Percentiles rank a stretch among this genome's conserved stretches.
Conservation (phyloP, 768 basidiomycete species). For the Tulasnella sp. region DNA sequence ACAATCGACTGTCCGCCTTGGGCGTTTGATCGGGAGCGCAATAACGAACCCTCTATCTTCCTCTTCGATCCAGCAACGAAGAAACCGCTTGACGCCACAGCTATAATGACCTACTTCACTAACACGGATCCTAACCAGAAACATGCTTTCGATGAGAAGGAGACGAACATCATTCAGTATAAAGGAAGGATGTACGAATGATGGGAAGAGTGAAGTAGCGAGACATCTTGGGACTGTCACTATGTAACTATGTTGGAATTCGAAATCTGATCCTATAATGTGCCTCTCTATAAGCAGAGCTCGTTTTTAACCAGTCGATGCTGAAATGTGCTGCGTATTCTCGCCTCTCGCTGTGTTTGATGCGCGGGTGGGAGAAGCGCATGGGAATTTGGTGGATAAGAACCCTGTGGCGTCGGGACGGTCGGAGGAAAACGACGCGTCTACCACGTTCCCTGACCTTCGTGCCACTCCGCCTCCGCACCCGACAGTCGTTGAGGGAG, state of each 20-base stretch:
- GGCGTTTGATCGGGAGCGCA: constrained; percentile 20
- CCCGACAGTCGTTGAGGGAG: constrained; percentile 6
- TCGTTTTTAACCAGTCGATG: neutral
- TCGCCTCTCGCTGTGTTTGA: neutral
- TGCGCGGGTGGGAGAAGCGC: neutral
- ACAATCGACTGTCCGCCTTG: constrained; percentile 24
- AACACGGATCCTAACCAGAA: constrained; percentile 23
- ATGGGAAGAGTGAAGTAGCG: neutral
- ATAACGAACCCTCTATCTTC: constrained; percentile 16
- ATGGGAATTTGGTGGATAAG: neutral
- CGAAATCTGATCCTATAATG: neutral
- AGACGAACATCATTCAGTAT: constrained; percentile 24
- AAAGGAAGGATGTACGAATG: constrained; percentile 23
- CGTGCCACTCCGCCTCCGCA: constrained; percentile 10
- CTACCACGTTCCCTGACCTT: constrained; percentile 4
- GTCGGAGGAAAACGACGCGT: constrained; percentile 11
- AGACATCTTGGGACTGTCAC: neutral
- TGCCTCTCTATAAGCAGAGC: neutral
- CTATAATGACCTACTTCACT: constrained; percentile 21
- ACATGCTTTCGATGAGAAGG: constrained; percentile 15
- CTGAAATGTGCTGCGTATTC: neutral
- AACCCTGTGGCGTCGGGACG: constrained; percentile 5
- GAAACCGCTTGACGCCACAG: constrained; percentile 16
- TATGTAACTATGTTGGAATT: neutral
- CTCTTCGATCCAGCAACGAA: constrained; percentile 20